Conservation (phyloP, 345 rosid genomes). For the Ceriops tagal region DNA sequence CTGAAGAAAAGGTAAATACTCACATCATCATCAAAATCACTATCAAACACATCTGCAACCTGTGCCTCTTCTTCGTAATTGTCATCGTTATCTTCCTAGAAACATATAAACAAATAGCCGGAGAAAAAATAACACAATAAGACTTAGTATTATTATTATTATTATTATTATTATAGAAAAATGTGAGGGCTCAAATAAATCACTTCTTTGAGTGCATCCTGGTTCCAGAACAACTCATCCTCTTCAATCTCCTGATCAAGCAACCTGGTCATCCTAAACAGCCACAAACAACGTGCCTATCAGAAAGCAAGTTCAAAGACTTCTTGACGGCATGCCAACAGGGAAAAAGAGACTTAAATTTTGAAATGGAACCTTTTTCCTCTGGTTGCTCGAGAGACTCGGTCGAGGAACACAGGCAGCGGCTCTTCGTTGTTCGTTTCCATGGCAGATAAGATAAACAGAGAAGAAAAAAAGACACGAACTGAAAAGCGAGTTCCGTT, state of each 20-base stretch:
- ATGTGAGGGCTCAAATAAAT: background rate
- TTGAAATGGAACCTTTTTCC: slow-evolving; percentile 60
- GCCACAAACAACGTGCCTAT: background rate
- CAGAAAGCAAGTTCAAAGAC: background rate
- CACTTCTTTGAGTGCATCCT: slow-evolving; percentile 92
- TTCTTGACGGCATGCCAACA: background rate
- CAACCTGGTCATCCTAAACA: slow-evolving; percentile 73
- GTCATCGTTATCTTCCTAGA: slow-evolving; percentile 72
- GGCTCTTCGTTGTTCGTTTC: slow-evolving; percentile 52
- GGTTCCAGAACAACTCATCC: slow-evolving; percentile 91
- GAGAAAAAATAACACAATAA: background rate
- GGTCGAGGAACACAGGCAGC: slow-evolving; percentile 55
- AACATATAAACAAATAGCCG: background rate
- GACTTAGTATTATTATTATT: background rate
- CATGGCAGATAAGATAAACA: slow-evolving; percentile 17
- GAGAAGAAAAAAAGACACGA: too few relatives aligned
- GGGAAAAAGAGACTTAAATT: background rate
- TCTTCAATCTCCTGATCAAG: slow-evolving; percentile 82
- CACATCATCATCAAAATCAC: slow-evolving; percentile 92
- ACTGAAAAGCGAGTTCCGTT: too few relatives aligned
- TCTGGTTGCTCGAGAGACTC: slow-evolving; percentile 61
- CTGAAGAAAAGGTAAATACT: slow-evolving; percentile 16
- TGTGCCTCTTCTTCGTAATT: slow-evolving; percentile 79
- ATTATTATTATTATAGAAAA: background rate
- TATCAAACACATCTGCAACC: slow-evolving; percentile 86